These are phyloP conservation scores for Rutstroemia sp. DNA, from an alignment of 2,329 filamentous ascomycete genomes.

Conservation along the genomic window DNA sequence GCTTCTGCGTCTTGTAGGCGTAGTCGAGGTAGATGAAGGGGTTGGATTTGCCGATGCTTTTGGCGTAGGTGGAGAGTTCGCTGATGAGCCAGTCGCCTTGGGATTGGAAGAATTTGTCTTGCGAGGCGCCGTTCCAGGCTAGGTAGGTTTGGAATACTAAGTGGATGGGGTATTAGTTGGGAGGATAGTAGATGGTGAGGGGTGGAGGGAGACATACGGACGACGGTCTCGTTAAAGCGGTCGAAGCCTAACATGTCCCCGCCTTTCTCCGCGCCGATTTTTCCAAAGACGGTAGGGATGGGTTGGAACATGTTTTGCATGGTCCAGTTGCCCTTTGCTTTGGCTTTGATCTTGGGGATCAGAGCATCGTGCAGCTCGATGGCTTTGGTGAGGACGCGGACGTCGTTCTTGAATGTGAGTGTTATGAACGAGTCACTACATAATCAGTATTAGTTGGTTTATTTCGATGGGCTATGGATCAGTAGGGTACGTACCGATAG, in stretches of 20 bases:
- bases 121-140: background rate
- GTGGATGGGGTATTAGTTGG: background rate
- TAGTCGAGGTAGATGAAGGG: background rate
- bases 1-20: background rate
- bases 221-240: background rate
- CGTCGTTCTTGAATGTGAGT: constrained; percentile 1
- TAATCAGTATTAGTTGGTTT: background rate
- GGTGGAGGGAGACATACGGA: background rate
- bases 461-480: background rate
- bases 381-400: background rate
- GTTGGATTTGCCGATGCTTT: background rate
- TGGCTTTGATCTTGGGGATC: background rate
- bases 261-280: background rate
- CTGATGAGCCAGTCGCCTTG: background rate
- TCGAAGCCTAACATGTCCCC: background rate
- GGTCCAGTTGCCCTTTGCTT: background rate
- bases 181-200: background rate
- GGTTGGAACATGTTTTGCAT: background rate
- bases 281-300: background rate
- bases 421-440: background rate
- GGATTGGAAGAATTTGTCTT: background rate
- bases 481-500: background rate
- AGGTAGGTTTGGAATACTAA: background rate
- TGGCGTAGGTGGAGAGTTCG: background rate
- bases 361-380: background rate